Evolutionary conservation across 176 grass and related monocot genomes (phyloP).

Genomic region (Avena insularis): DNA sequence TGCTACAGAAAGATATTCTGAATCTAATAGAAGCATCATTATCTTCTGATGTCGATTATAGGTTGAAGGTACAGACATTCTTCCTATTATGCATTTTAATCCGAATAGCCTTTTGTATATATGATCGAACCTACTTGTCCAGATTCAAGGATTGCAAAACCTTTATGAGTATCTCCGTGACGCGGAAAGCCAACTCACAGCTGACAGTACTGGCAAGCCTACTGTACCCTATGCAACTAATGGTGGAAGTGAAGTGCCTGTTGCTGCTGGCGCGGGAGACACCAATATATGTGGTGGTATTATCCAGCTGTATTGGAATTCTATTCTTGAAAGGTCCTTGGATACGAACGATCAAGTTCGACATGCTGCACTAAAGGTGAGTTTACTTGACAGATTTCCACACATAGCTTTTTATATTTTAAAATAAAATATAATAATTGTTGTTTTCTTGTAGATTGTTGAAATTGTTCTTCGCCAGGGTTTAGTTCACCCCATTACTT

Average conservation of each 20-base stretch:
- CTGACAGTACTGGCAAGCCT: conserved; percentile 58
- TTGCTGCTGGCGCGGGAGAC: conserved; percentile 97
- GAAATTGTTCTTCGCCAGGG: conserved; percentile 98
- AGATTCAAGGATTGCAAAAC: conserved; percentile 99
- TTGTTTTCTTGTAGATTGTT: conserved; percentile 70
- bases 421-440: conserved; percentile 22
- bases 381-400: conserved; percentile 37
- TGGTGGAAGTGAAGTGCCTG: conserved; percentile 78
- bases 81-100: conserved; percentile 37
- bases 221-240: conserved; percentile 47
- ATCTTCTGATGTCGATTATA: conserved; percentile 71
- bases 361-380: conserved; percentile 84
- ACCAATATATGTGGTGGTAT: conserved; percentile 99
- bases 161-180: conserved; percentile 91
- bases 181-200: conserved; percentile 83
- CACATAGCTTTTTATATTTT: conserved; percentile 21
- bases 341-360: conserved; percentile 86
- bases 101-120: neutral
- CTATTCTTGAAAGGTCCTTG: conserved; percentile 92
- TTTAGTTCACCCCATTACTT: conserved; percentile 96
- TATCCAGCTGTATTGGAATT: conserved; percentile 93
- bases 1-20: conserved; percentile 88
- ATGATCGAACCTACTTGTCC: conserved; percentile 30
- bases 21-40: conserved; percentile 81
- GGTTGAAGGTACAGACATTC: conserved; percentile 69